Evolutionary conservation across 2,329 filamentous ascomycete genomes (phyloP).

Genomic region (Penicillium sp.): DNA sequence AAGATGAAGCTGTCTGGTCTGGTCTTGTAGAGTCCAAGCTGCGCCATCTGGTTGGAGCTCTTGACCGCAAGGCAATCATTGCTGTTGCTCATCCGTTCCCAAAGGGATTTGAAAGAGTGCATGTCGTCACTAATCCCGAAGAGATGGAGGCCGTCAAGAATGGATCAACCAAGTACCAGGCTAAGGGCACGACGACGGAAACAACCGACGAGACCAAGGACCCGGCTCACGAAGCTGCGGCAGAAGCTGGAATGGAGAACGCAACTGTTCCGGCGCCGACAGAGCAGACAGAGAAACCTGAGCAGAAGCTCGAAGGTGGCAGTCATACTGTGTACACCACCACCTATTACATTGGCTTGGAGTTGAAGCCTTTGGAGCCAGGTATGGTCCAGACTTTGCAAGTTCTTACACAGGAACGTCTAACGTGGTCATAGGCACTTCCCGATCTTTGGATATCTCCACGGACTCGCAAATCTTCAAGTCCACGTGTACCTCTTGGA

Average conservation of each 20-base stretch:
- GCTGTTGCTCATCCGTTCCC: conserved; percentile 87
- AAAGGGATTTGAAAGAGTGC: conserved; percentile 84
- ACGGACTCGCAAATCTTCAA: conserved; percentile 86
- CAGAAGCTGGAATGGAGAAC: conserved; percentile 47
- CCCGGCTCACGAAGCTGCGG: conserved; percentile 51
- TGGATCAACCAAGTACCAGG: conserved; percentile 63
- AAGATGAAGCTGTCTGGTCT: conserved; percentile 83
- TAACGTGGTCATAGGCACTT: conserved; percentile 41
- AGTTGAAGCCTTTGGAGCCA: conserved; percentile 65
- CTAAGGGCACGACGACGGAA: conserved; percentile 53
- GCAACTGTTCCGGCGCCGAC: conserved; percentile 38
- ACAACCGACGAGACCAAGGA: conserved; percentile 55
- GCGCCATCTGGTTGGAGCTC: conserved; percentile 75
- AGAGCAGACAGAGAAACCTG: background rate
- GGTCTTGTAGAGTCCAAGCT: conserved; percentile 94
- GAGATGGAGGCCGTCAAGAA: conserved; percentile 64
- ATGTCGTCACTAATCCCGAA: conserved; percentile 65
- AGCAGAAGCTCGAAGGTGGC: conserved; percentile 32
- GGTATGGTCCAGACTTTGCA: conserved; percentile 4
- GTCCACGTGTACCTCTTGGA: conserved; percentile 73
- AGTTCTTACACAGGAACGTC: conserved; percentile 24
- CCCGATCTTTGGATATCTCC: conserved; percentile 58
- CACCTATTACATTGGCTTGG: conserved; percentile 91
- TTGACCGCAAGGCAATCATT: conserved; percentile 80
- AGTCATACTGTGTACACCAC: conserved; percentile 73